phyloP scores from a whole-genome alignment of 352 stramenopile genomes.

The Globisporangium alternatum region DNA sequence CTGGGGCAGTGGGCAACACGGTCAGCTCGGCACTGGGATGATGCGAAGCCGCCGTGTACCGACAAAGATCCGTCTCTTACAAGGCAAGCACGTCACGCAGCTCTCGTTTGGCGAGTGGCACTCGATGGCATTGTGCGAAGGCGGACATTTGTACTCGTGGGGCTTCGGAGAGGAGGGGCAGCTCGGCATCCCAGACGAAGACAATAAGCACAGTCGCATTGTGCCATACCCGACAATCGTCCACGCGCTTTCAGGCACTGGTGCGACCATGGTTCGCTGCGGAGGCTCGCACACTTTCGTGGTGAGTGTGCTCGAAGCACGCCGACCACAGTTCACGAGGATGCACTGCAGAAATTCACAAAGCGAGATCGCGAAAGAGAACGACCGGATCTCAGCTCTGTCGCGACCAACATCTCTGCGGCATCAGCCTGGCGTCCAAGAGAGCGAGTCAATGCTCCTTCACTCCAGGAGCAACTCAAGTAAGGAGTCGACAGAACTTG shows the following conservation, averaged over 20 bases:
- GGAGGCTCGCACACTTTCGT: constrained; percentile 64
- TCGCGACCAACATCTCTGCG: neutral
- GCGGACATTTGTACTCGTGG: constrained; percentile 55
- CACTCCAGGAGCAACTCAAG: neutral
- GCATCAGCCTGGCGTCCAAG: neutral
- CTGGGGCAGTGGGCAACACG: constrained; percentile 56
- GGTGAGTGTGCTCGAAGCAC: constrained; percentile 58
- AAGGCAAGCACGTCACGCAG: constrained; percentile 40
- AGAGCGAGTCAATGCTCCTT: neutral
- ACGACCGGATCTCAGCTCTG: constrained; percentile 17
- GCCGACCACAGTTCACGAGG: constrained; percentile 38
- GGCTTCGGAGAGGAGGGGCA: constrained; percentile 75
- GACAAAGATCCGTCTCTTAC: constrained; percentile 40
- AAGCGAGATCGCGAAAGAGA: constrained; percentile 29
- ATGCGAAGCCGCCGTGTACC: constrained; percentile 37
- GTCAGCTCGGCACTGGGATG: constrained; percentile 49
- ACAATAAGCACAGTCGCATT: constrained; percentile 36
- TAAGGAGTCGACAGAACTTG: neutral
- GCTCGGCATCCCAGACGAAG: constrained; percentile 45
- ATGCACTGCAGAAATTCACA: constrained; percentile 35
- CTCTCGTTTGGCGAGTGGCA: constrained; percentile 70
- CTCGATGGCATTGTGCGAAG: constrained; percentile 59
- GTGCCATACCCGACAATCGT: constrained; percentile 46
- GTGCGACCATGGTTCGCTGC: constrained; percentile 50
- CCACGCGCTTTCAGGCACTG: constrained; percentile 48